Conservation (phyloP, 768 basidiomycete species). For the Sarcomyxa edulis region DNA sequence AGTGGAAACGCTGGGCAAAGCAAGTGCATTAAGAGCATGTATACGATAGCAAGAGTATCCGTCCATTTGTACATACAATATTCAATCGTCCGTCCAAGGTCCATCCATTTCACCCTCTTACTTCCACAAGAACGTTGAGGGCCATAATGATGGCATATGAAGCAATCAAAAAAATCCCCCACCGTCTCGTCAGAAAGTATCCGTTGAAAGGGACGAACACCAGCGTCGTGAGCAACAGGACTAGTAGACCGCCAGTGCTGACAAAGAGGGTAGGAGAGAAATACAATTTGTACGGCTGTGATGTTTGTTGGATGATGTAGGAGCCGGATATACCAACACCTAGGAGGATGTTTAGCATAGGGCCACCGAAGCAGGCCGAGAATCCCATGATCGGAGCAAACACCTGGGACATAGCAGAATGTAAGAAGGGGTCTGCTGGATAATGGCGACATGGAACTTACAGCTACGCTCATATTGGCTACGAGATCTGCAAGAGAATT, state of each 20-base stretch:
- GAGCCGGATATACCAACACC: slow-evolving; percentile 92
- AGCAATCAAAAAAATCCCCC: slow-evolving; percentile 76
- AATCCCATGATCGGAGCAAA: slow-evolving; percentile 95
- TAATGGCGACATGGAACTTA: slow-evolving; percentile 26
- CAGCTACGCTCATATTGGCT: slow-evolving; percentile 94
- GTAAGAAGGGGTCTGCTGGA: background rate
- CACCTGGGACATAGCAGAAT: slow-evolving; percentile 31
- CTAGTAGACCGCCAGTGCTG: slow-evolving; percentile 77
- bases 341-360: slow-evolving; percentile 87
- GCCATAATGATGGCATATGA: slow-evolving; percentile 76
- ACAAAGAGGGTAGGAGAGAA: slow-evolving; percentile 84
- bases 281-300: slow-evolving; percentile 61
- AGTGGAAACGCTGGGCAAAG: no score
- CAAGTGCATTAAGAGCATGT: no score
- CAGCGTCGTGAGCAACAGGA: slow-evolving; percentile 68
- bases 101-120: no score
- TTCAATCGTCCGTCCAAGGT: no score
- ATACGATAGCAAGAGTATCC: no score
- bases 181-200: slow-evolving; percentile 71
- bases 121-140: slow-evolving; percentile 75
- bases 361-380: slow-evolving; percentile 90
- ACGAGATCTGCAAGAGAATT: slow-evolving; percentile 96
- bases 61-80: no score
- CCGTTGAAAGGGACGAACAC: slow-evolving; percentile 82
- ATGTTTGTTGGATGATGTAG: slow-evolving; percentile 67